These are phyloP conservation scores for Taiozyma onychis DNA, from an alignment of 1,139 yeast genomes.

Conservation along the genomic window DNA sequence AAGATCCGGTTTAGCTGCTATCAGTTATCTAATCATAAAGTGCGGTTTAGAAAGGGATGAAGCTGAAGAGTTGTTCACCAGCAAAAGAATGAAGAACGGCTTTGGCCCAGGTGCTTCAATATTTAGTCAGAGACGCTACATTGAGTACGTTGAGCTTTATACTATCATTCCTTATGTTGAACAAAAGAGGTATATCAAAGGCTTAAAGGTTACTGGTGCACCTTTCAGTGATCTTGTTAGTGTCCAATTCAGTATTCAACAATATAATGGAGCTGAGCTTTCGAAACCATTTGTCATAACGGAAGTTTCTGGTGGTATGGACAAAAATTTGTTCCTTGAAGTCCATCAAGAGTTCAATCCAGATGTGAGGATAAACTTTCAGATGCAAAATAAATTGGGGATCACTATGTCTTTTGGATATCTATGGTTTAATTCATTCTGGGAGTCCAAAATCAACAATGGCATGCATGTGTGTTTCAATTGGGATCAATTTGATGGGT, in stretches of 20 bases:
- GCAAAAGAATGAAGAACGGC: constrained; percentile 50
- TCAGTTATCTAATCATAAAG: constrained; percentile 61
- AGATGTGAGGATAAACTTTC: constrained; percentile 5
- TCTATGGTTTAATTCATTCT: constrained; percentile 33
- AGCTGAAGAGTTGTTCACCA: constrained; percentile 50
- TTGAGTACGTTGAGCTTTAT: constrained; percentile 43
- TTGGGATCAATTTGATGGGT: constrained; percentile 71
- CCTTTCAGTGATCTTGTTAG: neutral
- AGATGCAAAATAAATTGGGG: neutral
- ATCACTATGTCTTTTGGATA: constrained; percentile 20
- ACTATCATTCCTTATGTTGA: neutral
- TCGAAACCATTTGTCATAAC: neutral
- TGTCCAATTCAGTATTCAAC: neutral
- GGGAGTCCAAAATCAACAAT: constrained; percentile 21
- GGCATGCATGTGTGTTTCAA: neutral
- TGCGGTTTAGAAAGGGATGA: constrained; percentile 32
- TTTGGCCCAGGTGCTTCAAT: constrained; percentile 70
- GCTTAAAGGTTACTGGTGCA: neutral
- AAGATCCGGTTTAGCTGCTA: constrained; percentile 71
- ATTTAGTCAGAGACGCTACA: constrained; percentile 59
- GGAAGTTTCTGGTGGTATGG: neutral
- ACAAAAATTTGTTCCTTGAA: neutral
- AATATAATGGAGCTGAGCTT: neutral
- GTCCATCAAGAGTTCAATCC: neutral
- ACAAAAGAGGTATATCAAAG: neutral